Evolutionary conservation across 345 rosid species (phyloP).

Genomic region (Heritiera littoralis): DNA sequence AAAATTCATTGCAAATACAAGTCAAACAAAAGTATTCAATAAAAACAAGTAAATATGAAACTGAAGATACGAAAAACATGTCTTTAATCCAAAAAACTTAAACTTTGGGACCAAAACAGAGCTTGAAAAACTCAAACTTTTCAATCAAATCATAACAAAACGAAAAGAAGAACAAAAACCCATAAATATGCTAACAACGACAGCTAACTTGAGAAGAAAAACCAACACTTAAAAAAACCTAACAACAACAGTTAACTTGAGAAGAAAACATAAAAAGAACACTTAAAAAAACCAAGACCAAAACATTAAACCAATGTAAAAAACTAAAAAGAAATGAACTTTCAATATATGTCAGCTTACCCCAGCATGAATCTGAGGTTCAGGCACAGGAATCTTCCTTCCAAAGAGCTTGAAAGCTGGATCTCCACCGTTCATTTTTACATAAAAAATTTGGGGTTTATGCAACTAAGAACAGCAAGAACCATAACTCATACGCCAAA

Average conservation of each 20-base stretch:
- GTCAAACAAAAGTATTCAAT: background rate
- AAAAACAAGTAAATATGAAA: background rate
- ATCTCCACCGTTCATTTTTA: slow-evolving; percentile 41
- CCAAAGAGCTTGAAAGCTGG: slow-evolving; percentile 78
- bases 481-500: slow-evolving; percentile 30
- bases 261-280: background rate
- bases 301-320: slow-evolving; percentile 4
- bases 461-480: slow-evolving; percentile 29
- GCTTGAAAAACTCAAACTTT: background rate
- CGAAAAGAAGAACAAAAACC: background rate
- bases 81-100: background rate
- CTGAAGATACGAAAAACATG: background rate
- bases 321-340: background rate
- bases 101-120: slow-evolving; percentile 1
- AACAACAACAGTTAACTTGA: background rate
- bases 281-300: background rate
- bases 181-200: background rate
- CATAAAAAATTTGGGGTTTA: slow-evolving; percentile 2
- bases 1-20: background rate
- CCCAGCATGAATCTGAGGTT: slow-evolving; percentile 43
- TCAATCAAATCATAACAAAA: background rate
- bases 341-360: background rate
- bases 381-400: slow-evolving; percentile 58
- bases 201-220: background rate
- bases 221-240: background rate